Conservation (phyloP, 352 stramenopile genomes). For the Aphanomyces astaci region DNA sequence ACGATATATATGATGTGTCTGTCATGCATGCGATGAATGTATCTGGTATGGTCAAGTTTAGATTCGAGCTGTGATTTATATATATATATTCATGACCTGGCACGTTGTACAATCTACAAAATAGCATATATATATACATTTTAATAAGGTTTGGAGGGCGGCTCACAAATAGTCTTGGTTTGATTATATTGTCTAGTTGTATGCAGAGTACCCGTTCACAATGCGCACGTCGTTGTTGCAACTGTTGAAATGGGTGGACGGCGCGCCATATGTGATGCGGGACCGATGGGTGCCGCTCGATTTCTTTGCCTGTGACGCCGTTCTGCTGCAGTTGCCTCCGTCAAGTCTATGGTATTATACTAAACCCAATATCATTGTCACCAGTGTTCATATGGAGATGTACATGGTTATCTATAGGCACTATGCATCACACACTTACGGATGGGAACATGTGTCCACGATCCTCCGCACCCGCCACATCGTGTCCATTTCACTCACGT, state of each 20-base stretch:
- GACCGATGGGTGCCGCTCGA: slow-evolving; percentile 45
- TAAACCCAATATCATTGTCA: no score
- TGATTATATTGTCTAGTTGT: slow-evolving; percentile 30
- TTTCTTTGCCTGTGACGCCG: slow-evolving; percentile 67
- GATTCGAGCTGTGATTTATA: no score
- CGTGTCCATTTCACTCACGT: slow-evolving; percentile 59
- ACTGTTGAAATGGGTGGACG: slow-evolving; percentile 69
- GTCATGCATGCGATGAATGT: no score
- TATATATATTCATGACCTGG: no score
- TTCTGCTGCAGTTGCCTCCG: slow-evolving; percentile 48
- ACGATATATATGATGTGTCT: no score
- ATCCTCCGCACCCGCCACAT: slow-evolving; percentile 69
- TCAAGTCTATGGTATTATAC: slow-evolving; percentile 56
- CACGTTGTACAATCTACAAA: no score
- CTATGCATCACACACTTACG: slow-evolving; percentile 59
- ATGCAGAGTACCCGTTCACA: slow-evolving; percentile 58
- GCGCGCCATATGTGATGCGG: slow-evolving; percentile 66
- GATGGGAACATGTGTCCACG: slow-evolving; percentile 66
- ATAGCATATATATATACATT: no score
- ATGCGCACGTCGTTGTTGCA: slow-evolving; percentile 66
- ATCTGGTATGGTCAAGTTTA: no score
- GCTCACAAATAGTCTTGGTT: no score
- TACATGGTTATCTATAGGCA: no score
- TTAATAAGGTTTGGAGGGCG: no score
- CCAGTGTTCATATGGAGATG: no score